Conservation (phyloP, 2,329 filamentous ascomycete species). For the Leptographium lundbergii region DNA sequence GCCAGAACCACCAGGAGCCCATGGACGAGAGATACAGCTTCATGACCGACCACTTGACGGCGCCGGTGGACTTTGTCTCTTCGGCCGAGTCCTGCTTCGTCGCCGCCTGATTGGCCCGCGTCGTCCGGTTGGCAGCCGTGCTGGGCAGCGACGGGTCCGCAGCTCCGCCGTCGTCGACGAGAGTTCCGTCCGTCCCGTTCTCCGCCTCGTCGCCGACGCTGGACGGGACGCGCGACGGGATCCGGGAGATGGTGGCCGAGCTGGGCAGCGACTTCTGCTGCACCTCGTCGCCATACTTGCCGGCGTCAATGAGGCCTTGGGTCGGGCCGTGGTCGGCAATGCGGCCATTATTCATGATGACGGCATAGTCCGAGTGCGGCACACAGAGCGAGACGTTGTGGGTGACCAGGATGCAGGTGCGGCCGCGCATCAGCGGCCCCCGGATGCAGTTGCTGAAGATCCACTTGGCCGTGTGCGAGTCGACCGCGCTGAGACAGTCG, state of each 20-base stretch:
- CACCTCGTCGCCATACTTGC: constrained; percentile 77
- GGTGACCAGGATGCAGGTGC: constrained; percentile 90
- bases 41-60: constrained; percentile 80
- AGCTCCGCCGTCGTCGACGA: constrained; percentile 38
- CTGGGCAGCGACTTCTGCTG: constrained; percentile 55
- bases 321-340: constrained; percentile 65
- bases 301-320: constrained; percentile 69
- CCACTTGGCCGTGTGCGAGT: constrained; percentile 95
- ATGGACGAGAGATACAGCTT: constrained; percentile 76
- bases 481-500: constrained; percentile 90
- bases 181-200: constrained; percentile 38
- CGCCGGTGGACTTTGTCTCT: constrained; percentile 72
- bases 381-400: constrained; percentile 88
- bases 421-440: constrained; percentile 74
- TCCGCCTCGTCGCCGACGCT: constrained; percentile 55
- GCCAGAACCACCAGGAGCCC: constrained; percentile 97
- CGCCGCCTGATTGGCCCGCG: constrained; percentile 47
- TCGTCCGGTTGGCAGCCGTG: constrained; percentile 20
- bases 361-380: constrained; percentile 66
- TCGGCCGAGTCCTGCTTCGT: constrained; percentile 43
- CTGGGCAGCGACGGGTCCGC: constrained; percentile 32
- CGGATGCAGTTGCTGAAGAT: constrained; percentile 90
- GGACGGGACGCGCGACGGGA: constrained; percentile 68
- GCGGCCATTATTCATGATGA: constrained; percentile 79
- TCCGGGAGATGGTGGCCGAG: constrained; percentile 57